Evolutionary conservation across 805 yeast genomes (phyloP).

Genomic region (Naumovozyma dairenensis): DNA sequence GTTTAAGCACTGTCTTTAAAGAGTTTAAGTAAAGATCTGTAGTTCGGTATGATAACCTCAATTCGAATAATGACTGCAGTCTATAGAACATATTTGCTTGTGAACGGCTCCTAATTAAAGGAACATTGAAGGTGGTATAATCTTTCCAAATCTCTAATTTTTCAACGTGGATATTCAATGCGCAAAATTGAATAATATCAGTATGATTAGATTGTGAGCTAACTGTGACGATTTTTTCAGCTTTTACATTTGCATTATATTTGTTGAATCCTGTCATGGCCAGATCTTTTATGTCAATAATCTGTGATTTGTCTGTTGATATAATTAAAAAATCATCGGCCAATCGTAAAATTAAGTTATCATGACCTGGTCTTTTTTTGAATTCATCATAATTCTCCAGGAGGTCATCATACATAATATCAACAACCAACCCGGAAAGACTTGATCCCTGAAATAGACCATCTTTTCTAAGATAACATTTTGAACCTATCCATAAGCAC

Average conservation of each 20-base stretch:
- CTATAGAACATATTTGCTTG: conserved; percentile 16
- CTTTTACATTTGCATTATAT: conserved; percentile 35
- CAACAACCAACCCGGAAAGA: conserved; percentile 65
- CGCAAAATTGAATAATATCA: conserved; percentile 33
- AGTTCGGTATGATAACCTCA: conserved; percentile 28
- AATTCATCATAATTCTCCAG: conserved; percentile 30
- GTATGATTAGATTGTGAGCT: conserved; percentile 13
- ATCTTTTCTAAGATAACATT: conserved; percentile 37
- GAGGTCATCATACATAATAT: conserved; percentile 57
- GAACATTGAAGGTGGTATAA: conserved; percentile 12
- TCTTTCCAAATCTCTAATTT: conserved; percentile 31
- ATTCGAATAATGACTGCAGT: conserved; percentile 21
- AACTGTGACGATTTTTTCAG: conserved; percentile 30
- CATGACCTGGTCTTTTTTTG: conserved; percentile 17
- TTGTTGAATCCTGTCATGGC: conserved; percentile 33
- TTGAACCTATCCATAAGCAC: conserved; percentile 31
- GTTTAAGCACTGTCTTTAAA: conserved; percentile 1
- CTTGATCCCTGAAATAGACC: conserved; percentile 86
- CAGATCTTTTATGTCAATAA: conserved; percentile 23
- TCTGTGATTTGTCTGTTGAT: conserved; percentile 33
- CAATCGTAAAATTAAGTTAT: conserved; percentile 43
- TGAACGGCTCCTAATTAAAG: conserved; percentile 9
- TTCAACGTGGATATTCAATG: conserved; percentile 29
- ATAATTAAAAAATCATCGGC: conserved; percentile 84
- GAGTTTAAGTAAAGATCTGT: conserved; percentile 18